Percentiles rank a stretch among this genome's conserved stretches.
Evolutionary conservation across 139 green algal species (phyloP).

Genomic region (Nannochloris sp.): DNA sequence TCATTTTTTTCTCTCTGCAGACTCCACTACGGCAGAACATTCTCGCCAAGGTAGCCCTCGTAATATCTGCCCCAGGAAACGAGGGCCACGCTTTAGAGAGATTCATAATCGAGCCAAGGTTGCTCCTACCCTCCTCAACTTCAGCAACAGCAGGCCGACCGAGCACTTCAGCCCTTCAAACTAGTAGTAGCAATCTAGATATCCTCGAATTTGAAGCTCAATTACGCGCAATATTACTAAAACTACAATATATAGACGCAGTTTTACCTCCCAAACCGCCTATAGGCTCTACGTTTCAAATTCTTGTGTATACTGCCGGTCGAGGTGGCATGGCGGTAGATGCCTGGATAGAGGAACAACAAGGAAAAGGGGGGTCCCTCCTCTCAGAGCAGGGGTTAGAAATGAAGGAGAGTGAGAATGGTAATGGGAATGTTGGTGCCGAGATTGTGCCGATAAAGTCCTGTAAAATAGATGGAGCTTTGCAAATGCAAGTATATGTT

Average conservation of each 20-base stretch:
- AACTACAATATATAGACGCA: conserved; percentile 39
- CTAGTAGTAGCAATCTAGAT: conserved; percentile 4
- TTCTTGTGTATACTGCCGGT: conserved; percentile 27
- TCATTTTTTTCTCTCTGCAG: conserved; percentile 4
- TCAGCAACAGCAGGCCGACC: neutral
- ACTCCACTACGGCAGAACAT: conserved; percentile 12
- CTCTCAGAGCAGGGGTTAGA: too few relatives aligned
- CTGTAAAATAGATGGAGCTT: conserved; percentile 11
- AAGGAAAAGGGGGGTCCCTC: too few relatives aligned
- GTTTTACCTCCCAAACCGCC: conserved; percentile 19
- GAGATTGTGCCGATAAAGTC: conserved; percentile 37
- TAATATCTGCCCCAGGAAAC: conserved; percentile 16
- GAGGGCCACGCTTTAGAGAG: conserved; percentile 22
- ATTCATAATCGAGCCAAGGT: conserved; percentile 26
- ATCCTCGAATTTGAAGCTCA: conserved; percentile 17
- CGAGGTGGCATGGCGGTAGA: conserved; percentile 3
- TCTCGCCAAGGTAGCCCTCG: conserved; percentile 27
- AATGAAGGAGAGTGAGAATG: conserved; percentile 9
- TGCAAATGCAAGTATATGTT: conserved; percentile 35
- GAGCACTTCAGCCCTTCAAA: neutral
- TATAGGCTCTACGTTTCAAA: conserved; percentile 35
- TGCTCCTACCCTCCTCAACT: neutral
- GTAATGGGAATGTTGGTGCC: neutral
- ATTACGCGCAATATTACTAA: conserved; percentile 27
- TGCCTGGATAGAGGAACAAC: conserved; percentile 32